Evolutionary conservation across 208 protist species (phyloP).

Genomic region (Trypanosoma avium): DNA sequence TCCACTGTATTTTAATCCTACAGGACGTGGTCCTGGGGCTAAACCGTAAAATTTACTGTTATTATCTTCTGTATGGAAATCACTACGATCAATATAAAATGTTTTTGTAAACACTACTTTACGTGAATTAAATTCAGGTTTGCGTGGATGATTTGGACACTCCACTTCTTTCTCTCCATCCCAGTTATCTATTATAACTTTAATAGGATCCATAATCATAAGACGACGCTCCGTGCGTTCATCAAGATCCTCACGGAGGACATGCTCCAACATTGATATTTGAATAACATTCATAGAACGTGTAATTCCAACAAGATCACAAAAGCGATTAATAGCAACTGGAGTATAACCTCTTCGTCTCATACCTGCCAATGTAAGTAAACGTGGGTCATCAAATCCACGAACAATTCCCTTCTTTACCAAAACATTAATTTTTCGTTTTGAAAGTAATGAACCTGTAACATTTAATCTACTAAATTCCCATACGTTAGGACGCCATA

Average conservation of each 20-base stretch:
- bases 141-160: conserved; percentile 95
- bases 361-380: conserved; percentile 97
- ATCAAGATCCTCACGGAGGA: conserved; percentile 95
- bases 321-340: conserved; percentile 97
- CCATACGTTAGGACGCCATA: conserved; percentile 95
- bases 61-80: conserved; percentile 93
- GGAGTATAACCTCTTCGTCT: conserved; percentile 97
- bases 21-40: conserved; percentile 71
- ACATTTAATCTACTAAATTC: conserved; percentile 99
- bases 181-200: conserved; percentile 95
- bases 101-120: conserved; percentile 85
- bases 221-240: conserved; percentile 79
- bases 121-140: conserved; percentile 77
- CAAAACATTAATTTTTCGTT: conserved; percentile 97
- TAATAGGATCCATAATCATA: conserved; percentile 95
- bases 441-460: conserved; percentile 97
- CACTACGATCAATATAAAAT: conserved; percentile 97
- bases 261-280: conserved; percentile 94
- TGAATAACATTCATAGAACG: conserved; percentile 93
- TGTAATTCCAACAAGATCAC: conserved; percentile 94
- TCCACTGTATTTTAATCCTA: conserved; percentile 88
- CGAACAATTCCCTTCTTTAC: conserved; percentile 94
- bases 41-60: conserved; percentile 89
- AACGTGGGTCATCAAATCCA: conserved; percentile 98
- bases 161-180: conserved; percentile 80